A percentile compares a stretch with the other conserved stretches of the same genome.
Evolutionary conservation across 208 protist species (phyloP).

Genomic region (Tritrichomonas foetus): DNA sequence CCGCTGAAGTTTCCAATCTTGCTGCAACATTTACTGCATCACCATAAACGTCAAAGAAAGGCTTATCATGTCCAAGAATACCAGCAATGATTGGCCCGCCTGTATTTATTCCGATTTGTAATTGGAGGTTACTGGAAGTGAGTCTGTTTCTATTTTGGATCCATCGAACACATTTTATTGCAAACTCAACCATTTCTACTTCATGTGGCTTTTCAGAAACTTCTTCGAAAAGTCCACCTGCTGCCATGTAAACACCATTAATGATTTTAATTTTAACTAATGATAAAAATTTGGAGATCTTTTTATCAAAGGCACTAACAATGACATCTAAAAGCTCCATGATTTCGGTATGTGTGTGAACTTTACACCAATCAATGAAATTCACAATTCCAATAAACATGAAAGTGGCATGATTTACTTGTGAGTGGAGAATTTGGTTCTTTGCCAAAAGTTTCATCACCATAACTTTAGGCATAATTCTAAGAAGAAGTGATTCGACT

Average conservation of each 20-base stretch:
- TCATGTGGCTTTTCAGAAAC: background rate
- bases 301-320: background rate
- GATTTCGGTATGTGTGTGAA: background rate
- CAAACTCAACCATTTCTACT: background rate
- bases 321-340: background rate
- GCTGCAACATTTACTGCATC: background rate
- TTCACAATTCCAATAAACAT: background rate
- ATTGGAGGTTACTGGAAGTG: background rate
- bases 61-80: background rate
- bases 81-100: background rate
- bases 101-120: background rate
- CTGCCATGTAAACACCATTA: constrained; percentile 18
- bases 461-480: background rate
- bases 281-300: background rate
- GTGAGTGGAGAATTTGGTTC: background rate
- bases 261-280: background rate
- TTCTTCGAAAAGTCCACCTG: background rate
- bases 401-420: background rate
- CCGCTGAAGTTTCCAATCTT: background rate
- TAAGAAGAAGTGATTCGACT: background rate
- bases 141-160: background rate
- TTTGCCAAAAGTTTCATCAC: background rate
- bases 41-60: background rate
- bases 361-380: background rate
- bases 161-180: background rate